Evolutionary conservation across 73 alveolate species (phyloP).

Genomic region (Paramecium caudatum): DNA sequence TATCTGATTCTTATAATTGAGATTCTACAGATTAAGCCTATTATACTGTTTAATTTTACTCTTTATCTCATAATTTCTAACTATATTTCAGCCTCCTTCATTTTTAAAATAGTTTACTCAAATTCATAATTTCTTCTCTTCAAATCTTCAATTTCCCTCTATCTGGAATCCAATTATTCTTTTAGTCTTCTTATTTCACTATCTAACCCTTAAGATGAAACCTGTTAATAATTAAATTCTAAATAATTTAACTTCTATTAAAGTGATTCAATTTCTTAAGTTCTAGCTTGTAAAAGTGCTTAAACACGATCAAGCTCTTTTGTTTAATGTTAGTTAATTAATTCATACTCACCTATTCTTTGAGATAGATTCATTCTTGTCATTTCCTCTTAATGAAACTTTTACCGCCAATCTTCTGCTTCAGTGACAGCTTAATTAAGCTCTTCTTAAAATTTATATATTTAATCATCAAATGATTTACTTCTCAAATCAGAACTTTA

Average conservation of each 20-base stretch:
- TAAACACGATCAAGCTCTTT: conserved; percentile 48
- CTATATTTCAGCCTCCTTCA: conserved; percentile 6
- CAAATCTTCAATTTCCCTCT: conserved; percentile 61
- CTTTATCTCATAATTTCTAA: conserved; percentile 18
- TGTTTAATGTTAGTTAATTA: background rate
- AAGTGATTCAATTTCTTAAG: conserved; percentile 23
- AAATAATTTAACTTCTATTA: conserved; percentile 17
- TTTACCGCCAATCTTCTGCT: conserved; percentile 58
- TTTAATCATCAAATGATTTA: conserved; percentile 28
- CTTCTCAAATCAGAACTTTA: conserved; percentile 50
- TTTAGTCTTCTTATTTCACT: conserved; percentile 46
- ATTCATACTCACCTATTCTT: conserved; percentile 18
- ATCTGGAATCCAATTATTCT: conserved; percentile 39
- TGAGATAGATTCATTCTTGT: background rate
- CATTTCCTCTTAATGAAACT: conserved; percentile 43
- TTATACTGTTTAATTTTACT: background rate
- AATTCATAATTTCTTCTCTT: conserved; percentile 43
- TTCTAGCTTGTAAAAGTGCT: background rate
- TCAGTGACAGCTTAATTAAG: background rate
- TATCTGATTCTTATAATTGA: conserved; percentile 62
- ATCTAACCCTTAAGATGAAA: conserved; percentile 49
- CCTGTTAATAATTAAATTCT: conserved; percentile 49
- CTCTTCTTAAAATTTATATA: background rate
- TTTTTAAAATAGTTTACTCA: conserved; percentile 2
- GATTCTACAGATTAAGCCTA: conserved; percentile 5